Evolutionary conservation across 768 basidiomycete genomes (phyloP), one percentile per base, ranked within the genome.

Genomic region (Gloeopeniophorella convolvens): DNA sequence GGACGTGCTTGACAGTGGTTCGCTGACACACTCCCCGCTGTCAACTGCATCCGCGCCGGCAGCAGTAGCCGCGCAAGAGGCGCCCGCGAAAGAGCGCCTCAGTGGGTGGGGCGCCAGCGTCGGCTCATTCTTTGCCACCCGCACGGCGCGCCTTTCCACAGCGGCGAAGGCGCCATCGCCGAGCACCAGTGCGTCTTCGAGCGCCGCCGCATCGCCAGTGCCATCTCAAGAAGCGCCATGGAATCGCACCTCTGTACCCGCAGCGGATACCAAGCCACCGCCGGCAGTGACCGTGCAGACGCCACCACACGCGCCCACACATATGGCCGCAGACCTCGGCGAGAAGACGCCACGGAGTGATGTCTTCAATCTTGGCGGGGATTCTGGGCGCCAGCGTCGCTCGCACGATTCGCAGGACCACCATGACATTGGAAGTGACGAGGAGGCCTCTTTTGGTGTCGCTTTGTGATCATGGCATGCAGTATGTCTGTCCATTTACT

Each of bases 61-160:
- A 49, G 18, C 51, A 55, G 23, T 63, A 60, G 49, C 58, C 55
- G 13, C 69, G 59, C 21, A 59, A 13, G 39, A 57, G 15, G 32
- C 55, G 2, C 28, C 44, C 20, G 45, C 56, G n/a, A 55, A 50
- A 35, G 57, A 58, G 36, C 46, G 50, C 5, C 23, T 58, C 20
- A 49, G 42, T 12, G 48, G 42, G 6, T 58, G 57, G 57, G 57
- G 57, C 20, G 42, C 40, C 15, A 56, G 54, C 23, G 50, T 58
- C n/a, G 57, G 57, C 13, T 45, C 57, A 10, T 58, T 58, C 50
- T 51, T 58, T 44, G 31, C 57, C 4, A 43, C 57, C 3, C 54
- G 50, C 5, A 30, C 57, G 15, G 18, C 28, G 34, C 50, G 57
- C 26, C 42, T 51, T 3, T 58, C 56, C 3, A 21, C 31, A 7